phyloP scores from a whole-genome alignment of 2,329 filamentous ascomycete genomes.

The Hypoxylon sp. region DNA sequence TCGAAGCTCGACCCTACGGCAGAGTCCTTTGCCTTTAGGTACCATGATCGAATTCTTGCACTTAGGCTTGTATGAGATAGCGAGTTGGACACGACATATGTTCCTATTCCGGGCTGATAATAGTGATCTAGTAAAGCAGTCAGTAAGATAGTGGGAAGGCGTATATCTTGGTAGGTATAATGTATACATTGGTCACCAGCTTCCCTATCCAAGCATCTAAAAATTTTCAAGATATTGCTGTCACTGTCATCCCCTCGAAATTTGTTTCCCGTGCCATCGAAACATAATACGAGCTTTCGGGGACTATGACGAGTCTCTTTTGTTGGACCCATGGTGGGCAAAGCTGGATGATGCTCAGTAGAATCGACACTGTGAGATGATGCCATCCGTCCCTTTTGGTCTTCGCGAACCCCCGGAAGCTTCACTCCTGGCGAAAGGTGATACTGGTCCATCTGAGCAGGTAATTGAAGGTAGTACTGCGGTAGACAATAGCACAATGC shows the following conservation, averaged over 20 bases:
- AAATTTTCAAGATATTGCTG: constrained; percentile 79
- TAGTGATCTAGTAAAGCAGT: constrained; percentile 63
- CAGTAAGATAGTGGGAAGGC: neutral
- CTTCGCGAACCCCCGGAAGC: constrained; percentile 18
- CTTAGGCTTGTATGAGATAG: constrained; percentile 70
- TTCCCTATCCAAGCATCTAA: constrained; percentile 76
- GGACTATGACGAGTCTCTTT: constrained; percentile 42
- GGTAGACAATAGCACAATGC: constrained; percentile 7
- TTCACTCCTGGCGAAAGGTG: constrained; percentile 43
- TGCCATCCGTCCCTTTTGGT: constrained; percentile 30
- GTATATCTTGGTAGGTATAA: neutral
- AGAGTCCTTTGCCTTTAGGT: constrained; percentile 81
- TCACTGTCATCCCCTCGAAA: constrained; percentile 74
- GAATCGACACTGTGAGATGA: constrained; percentile 34
- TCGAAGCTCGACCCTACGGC: constrained; percentile 86
- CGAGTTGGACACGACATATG: constrained; percentile 75
- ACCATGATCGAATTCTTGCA: constrained; percentile 75
- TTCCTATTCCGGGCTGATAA: constrained; percentile 80
- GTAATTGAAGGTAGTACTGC: constrained; percentile 11
- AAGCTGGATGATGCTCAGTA: constrained; percentile 19
- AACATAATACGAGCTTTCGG: constrained; percentile 71
- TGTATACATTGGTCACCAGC: constrained; percentile 71
- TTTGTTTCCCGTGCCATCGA: constrained; percentile 75
- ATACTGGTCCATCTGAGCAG: constrained; percentile 43
- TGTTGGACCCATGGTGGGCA: constrained; percentile 42